Base-by-base conservation (phyloP, 768 basidiomycete genomes). In the Fomitopsis serialis region DNA sequence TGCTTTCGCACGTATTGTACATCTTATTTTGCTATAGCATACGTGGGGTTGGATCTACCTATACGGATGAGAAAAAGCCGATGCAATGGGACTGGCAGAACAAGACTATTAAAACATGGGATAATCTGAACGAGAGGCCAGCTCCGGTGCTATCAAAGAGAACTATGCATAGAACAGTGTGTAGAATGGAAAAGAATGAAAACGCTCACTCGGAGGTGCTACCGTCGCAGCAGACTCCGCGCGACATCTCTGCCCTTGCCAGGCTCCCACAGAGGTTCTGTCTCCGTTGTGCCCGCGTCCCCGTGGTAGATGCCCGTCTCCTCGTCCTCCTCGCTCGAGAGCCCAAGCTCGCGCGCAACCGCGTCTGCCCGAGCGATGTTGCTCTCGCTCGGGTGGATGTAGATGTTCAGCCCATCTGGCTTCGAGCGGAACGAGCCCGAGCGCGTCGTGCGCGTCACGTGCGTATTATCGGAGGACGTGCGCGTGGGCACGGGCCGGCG, bases 311-410 rank as follows among this genome's bases (percentile, higher is more conserved):
- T 73, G 52, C 71, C 66, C 5, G 78, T 78, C 22, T 70, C 69
- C 34, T 82, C 78, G 8, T 79, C 77, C 53, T 78, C 74, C 25
- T 57, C 57, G 21, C 75, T 72, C 2, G 66, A 66, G 17, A 84
- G 55, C 22, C 82, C 84, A 29, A 83, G 67, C 59, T 80, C 74
- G 44, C 78, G 64, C 0, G 82, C 82, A n/a, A 68, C 74, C 9
- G 78, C 81, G 54, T 87, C 84, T 2, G 85, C 85, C 34, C 85
- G 81, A 6, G 82, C 83, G 56, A 84, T 61, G 61, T 85, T 85
- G 35, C 83, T 85, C 42, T 82, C 65, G 42, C 66, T 66, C 2
- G 86, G 84, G 59, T 86, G 84, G 47, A 86, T 85, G 59, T 79
- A 80, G 48, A 86, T 80, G 35, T 63, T 68, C 11, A 54, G 51